These are phyloP conservation scores for Ophiorrhiza pumila DNA, from an alignment of 257 asterid genomes.

Conservation along the genomic window DNA sequence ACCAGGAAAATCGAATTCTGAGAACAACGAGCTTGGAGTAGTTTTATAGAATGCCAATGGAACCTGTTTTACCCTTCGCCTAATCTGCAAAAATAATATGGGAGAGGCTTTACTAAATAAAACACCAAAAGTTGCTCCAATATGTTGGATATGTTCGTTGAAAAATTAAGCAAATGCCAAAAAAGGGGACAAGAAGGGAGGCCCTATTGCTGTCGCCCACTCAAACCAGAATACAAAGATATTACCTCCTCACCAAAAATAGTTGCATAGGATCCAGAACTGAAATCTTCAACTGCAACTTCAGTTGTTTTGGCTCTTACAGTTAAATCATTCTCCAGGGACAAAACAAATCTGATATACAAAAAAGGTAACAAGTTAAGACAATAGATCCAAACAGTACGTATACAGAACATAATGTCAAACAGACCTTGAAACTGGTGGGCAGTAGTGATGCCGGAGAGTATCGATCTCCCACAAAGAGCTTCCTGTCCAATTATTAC, in stretches of 20 bases:
- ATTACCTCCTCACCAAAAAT: conserved; percentile 59
- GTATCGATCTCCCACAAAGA: conserved; percentile 95
- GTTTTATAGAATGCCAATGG: conserved; percentile 82
- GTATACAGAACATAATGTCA: neutral
- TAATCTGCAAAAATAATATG: conserved; percentile 48
- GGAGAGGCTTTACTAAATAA: conserved; percentile 3
- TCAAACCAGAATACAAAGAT: neutral
- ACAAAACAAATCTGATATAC: conserved; percentile 58
- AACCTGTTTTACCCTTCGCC: conserved; percentile 88
- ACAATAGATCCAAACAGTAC: neutral
- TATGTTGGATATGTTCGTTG: neutral
- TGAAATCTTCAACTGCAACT: conserved; percentile 37
- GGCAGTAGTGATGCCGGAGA: conserved; percentile 78
- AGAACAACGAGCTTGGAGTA: conserved; percentile 65
- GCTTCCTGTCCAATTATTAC: conserved; percentile 58
- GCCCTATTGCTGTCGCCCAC: neutral
- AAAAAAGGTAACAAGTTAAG: neutral
- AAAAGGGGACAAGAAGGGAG: neutral
- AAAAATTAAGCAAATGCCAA: neutral
- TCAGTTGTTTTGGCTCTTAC: conserved; percentile 67
- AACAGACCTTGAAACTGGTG: conserved; percentile 77
- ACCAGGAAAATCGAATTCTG: conserved; percentile 71
- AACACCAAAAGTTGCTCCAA: neutral
- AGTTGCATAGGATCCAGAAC: conserved; percentile 10
- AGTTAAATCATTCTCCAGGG: conserved; percentile 81